These are phyloP conservation scores for Cucumis melo DNA, from an alignment of 306 rosid species.

Conservation along the genomic window DNA sequence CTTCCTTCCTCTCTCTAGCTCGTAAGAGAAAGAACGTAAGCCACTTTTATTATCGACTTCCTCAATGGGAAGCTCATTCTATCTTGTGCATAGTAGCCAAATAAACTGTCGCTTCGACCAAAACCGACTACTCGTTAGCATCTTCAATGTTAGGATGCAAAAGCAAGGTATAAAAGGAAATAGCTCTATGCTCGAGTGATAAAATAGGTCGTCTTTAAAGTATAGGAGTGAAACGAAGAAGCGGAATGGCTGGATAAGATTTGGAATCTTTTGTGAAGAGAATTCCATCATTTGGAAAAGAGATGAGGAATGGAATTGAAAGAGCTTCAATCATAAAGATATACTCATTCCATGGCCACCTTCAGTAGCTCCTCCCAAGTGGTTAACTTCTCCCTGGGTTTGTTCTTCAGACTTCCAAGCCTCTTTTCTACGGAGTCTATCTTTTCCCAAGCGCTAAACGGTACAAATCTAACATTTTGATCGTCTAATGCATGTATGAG, in stretches of 20 bases:
- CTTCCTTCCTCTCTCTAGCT: not conserved
- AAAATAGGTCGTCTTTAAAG: not conserved
- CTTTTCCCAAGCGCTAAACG: slow-evolving; percentile 62
- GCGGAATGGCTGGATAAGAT: not conserved
- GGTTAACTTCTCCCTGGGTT: slow-evolving; percentile 64
- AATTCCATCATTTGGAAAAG: not conserved
- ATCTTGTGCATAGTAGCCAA: not conserved
- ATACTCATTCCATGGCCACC: slow-evolving; percentile 16
- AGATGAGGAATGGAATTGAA: not conserved
- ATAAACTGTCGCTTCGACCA: not conserved
- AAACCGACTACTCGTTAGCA: not conserved
- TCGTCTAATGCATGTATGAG: slow-evolving; percentile 42
- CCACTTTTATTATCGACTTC: not conserved
- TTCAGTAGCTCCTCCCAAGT: slow-evolving; percentile 51
- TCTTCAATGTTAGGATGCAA: not conserved
- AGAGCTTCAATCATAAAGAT: not conserved
- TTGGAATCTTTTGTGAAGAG: too few species aligned
- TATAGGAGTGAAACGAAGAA: not conserved
- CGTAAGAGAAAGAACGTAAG: not conserved
- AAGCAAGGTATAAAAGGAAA: not conserved
- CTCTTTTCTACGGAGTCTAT: slow-evolving; percentile 65
- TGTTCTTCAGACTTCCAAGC: slow-evolving; percentile 43
- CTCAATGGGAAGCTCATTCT: not conserved
- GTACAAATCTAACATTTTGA: slow-evolving; percentile 39
- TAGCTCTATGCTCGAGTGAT: not conserved